Evolutionary conservation across 2,329 filamentous ascomycete genomes (phyloP).

Genomic region (Thermomyces lanuginosus): DNA sequence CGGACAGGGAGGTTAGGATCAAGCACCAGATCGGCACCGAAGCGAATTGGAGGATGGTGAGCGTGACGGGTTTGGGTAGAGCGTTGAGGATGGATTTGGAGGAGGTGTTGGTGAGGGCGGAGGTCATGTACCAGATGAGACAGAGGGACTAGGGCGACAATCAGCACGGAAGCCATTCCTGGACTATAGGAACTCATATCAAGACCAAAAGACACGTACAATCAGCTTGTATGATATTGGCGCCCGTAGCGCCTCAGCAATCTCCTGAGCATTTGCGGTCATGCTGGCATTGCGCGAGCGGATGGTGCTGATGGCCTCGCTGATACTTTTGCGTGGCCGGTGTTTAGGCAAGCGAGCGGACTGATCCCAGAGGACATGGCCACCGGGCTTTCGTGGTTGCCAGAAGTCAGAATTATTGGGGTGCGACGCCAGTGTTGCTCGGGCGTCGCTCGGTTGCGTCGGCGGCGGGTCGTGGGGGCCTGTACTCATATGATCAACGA

Average conservation of each 20-base stretch:
- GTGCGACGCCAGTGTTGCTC: conserved; percentile 13
- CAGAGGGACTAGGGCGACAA: conserved; percentile 53
- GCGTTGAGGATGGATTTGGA: conserved; percentile 93
- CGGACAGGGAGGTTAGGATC: conserved; percentile 58
- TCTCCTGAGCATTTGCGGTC: conserved; percentile 81
- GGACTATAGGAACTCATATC: too few species aligned
- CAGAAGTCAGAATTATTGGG: conserved; percentile 37
- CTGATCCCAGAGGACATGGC: conserved; percentile 29
- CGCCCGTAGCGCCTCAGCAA: conserved; percentile 77
- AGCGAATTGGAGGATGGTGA: conserved; percentile 84
- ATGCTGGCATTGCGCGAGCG: conserved; percentile 68
- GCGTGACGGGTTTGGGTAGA: conserved; percentile 74
- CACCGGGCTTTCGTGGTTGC: conserved; percentile 41
- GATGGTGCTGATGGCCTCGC: conserved; percentile 73
- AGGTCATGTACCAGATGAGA: conserved; percentile 85
- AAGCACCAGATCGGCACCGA: conserved; percentile 84
- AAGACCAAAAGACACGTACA: conserved; percentile 43
- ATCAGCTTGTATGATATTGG: conserved; percentile 78
- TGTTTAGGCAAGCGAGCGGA: conserved; percentile 35
- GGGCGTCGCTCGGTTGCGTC: conserved; percentile 12
- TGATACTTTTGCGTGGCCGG: conserved; percentile 66
- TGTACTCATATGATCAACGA: conserved; percentile 23
- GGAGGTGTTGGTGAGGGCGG: conserved; percentile 89
- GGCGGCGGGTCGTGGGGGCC: conserved; percentile 5
- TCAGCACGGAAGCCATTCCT: too few species aligned